Percentiles rank a stretch among this genome's conserved stretches.
These are phyloP conservation scores for Erucastrum elatum DNA, from an alignment of 345 rosid genomes.

Conservation along the genomic window DNA sequence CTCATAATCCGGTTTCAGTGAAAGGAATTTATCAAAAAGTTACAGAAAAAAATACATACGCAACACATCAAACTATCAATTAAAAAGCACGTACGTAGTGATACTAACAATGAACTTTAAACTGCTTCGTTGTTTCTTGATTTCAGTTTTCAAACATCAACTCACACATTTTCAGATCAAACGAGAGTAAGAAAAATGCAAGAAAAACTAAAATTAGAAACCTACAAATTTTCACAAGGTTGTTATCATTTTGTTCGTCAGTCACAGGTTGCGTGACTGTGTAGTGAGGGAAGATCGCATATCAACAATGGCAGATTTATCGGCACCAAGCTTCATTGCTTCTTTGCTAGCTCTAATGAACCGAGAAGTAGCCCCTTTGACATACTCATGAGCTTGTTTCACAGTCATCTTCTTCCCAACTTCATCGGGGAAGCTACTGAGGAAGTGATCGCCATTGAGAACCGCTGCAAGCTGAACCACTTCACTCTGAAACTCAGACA, in stretches of 20 bases:
- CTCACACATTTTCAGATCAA: slow-evolving; percentile 11
- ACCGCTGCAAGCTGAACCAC: slow-evolving; percentile 92
- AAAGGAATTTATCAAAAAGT: background rate
- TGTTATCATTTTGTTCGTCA: background rate
- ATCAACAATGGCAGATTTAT: slow-evolving; percentile 88
- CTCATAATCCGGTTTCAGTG: background rate
- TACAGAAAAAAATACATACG: background rate
- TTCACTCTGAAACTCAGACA: slow-evolving; percentile 85
- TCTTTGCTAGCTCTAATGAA: slow-evolving; percentile 92
- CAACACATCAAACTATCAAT: background rate
- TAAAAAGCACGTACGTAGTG: background rate
- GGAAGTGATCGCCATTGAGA: slow-evolving; percentile 86
- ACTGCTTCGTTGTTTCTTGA: slow-evolving; percentile 1
- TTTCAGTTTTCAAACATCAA: slow-evolving; percentile 16
- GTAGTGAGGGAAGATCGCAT: slow-evolving; percentile 92
- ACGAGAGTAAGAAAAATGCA: slow-evolving; percentile 14
- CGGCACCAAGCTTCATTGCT: slow-evolving; percentile 81
- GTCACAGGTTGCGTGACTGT: slow-evolving; percentile 43
- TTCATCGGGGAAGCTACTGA: slow-evolving; percentile 78
- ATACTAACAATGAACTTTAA: slow-evolving; percentile 2
- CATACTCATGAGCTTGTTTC: slow-evolving; percentile 77
- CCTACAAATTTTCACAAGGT: background rate
- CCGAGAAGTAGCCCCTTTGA: slow-evolving; percentile 64
- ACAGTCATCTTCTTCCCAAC: slow-evolving; percentile 85
- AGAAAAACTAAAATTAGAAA: slow-evolving; percentile 13